These are phyloP conservation scores for Phialocephala subalpina DNA, from an alignment of 2,329 filamentous ascomycete genomes.

Conservation along the genomic window DNA sequence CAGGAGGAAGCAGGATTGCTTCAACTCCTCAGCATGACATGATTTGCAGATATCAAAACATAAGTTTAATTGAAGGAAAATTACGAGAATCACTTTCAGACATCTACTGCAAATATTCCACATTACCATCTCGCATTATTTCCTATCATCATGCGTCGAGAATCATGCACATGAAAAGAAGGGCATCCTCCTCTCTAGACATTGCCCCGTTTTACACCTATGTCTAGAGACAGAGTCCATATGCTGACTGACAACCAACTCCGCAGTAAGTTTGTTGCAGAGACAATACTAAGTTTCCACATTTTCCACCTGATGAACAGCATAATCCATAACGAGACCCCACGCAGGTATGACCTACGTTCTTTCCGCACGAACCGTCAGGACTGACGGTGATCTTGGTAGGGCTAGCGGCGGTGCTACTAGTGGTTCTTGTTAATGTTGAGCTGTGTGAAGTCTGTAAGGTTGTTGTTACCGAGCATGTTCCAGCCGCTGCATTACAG, in stretches of 20 bases:
- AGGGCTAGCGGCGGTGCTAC: slow-evolving; percentile 7
- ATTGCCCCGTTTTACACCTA: not conserved
- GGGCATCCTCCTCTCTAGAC: not conserved
- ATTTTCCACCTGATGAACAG: slow-evolving; percentile 42
- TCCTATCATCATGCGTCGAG: not conserved
- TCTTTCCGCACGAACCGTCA: slow-evolving; percentile 33
- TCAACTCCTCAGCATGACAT: not conserved
- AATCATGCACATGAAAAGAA: not conserved
- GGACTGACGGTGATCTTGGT: slow-evolving; percentile 14
- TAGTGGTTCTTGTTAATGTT: slow-evolving; percentile 7
- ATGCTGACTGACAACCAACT: slow-evolving; percentile 37
- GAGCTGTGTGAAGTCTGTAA: slow-evolving; percentile 1
- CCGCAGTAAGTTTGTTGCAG: slow-evolving; percentile 41
- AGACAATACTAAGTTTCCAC: slow-evolving; percentile 30
- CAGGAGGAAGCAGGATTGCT: not conserved
- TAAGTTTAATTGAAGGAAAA: not conserved
- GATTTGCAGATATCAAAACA: not conserved
- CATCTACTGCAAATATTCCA: not conserved
- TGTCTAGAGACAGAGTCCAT: slow-evolving; percentile 23
- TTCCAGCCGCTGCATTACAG: slow-evolving; percentile 25
- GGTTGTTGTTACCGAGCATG: slow-evolving; percentile 8
- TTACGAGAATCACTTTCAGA: not conserved
- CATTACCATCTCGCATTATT: not conserved
- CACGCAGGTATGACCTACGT: slow-evolving; percentile 31
- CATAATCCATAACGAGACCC: slow-evolving; percentile 36